Base-by-base conservation (phyloP, 805 yeast genomes). In the Saturnispora bothae region DNA sequence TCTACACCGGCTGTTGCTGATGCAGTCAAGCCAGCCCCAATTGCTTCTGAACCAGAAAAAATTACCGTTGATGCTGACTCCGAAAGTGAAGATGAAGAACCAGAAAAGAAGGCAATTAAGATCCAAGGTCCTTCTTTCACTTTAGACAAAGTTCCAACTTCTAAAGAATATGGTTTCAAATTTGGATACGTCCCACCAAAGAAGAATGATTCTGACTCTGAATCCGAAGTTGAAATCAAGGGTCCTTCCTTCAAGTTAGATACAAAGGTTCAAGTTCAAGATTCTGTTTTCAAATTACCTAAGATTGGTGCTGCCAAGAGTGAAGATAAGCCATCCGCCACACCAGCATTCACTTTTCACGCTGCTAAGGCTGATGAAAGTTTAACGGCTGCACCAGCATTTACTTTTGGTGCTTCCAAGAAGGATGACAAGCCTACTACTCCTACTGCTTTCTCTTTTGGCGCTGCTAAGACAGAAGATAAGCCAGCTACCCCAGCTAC, bases 91-190 rank as follows among this genome's bases (percentile, higher is more conserved):
- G 56, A 56, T 6, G 64, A 54, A 2, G 61, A 69, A 3, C 76
- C 68, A 3, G 78, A 71, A 22, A 32, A 31, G 16, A 40, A 39
- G 14, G 77, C 71, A 17, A 56, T 76, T 25, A 77, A 75, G 52
- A 68, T 79, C 16, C 70, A 80, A 55, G 94, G 94, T 2, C 94
- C 94, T 13, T 57, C 64, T 3, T 83, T 83, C 53, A 67, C 66
- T 3, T 37, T 73, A 25, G 57, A 51, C 7, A 49, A 60, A 22
- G 63, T 69, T 14, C 78, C 78, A 38, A 66, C 66, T 4, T 64
- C 72, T 2, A 62, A 63, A 3, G 63, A 66, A 40, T 64, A 75
- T n/a, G 71, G 69, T 5, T 74, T 74, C 53, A 61, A 65, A 21
- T 66, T 74, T 41, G 65, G 64, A 14, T 41, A 49, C 18, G 59